Base-by-base conservation (phyloP, 257 asterid species). In the Cinchona pubescens region DNA sequence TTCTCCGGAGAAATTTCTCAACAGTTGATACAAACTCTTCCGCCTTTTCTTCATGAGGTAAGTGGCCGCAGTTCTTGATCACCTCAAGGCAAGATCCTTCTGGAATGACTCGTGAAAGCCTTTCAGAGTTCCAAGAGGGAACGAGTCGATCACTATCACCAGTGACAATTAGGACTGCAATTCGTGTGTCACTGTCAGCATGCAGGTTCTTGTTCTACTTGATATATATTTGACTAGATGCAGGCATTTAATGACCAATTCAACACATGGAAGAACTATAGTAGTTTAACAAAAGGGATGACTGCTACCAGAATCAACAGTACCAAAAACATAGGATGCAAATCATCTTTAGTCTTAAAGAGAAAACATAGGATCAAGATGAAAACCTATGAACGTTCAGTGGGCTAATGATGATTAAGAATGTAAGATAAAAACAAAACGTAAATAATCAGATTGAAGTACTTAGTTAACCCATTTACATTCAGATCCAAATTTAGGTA, bases 121-220 rank as follows among this genome's bases (percentile, higher is more conserved):
- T 91, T 83, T 84, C 82, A 13, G 97, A 77, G 73, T 95, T 95
- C 98, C 99, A 95, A 32, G 92, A 67, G 0, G 98, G 99, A 40
- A 94, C 98, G 46, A 92, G 87, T 42, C 99, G 96, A 85, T 94
- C 99, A 1, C 87, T 87, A 67, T 92, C 99, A 37, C 99, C 98
- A 9, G 99, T 89, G 71, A 92, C 73, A 67, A 94, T 83, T 88
- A 94, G 82, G 70, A 94, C 99, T 94, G 96, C 40, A 76, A 60
- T 59, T 66, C 75, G 67, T 65, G 18, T 14, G 69, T 30, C 68
- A 46, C 78, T 64, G 71, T 69, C 51, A 81, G 80, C 51, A 9
- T 55, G 37, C 59, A 75, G 32, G 8, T 19, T 62, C 45, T 68
- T 21, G 49, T 42, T 34, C 32, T 42, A 67, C 55, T 53, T 32